phyloP scores from a whole-genome alignment of 495 filamentous ascomycete species.

The Pyronema domesticum region DNA sequence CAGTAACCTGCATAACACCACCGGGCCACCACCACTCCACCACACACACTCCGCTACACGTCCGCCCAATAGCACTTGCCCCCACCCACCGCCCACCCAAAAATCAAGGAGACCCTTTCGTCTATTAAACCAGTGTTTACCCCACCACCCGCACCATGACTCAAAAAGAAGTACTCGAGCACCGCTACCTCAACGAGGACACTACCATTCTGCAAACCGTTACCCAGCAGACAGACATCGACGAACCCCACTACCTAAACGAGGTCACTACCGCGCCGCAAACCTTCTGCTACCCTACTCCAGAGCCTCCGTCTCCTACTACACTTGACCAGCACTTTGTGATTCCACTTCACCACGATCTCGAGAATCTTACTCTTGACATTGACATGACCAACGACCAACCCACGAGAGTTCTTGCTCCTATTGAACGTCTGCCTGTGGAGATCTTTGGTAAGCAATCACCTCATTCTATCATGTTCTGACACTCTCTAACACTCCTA shows the following conservation, averaged over 20 bases:
- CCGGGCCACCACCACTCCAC: too few species aligned
- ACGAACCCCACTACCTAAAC: neutral
- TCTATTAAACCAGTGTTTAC: neutral
- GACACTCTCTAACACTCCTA: neutral
- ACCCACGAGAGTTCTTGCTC: slow-evolving; percentile 9
- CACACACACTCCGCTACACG: too few species aligned
- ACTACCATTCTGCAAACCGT: neutral
- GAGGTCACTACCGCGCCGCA: neutral
- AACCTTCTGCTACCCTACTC: neutral
- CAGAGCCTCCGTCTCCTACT: slow-evolving; percentile 1
- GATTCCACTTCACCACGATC: neutral
- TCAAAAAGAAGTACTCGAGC: neutral
- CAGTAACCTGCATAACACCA: too few species aligned
- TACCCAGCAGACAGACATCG: too few species aligned
- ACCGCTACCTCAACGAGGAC: neutral
- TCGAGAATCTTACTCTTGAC: neutral
- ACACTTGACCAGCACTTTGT: slow-evolving; percentile 2
- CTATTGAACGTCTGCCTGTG: slow-evolving; percentile 23
- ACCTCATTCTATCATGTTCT: neutral
- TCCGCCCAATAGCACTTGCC: too few species aligned
- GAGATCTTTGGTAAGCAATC: slow-evolving; percentile 23
- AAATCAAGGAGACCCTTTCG: neutral
- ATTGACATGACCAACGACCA: neutral
- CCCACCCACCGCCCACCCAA: neutral
- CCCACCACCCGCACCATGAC: neutral